Percentiles rank a stretch among this genome's conserved stretches.
Evolutionary conservation across 2,329 filamentous ascomycete species (phyloP).

Genomic region (Neofusicoccum ribis): DNA sequence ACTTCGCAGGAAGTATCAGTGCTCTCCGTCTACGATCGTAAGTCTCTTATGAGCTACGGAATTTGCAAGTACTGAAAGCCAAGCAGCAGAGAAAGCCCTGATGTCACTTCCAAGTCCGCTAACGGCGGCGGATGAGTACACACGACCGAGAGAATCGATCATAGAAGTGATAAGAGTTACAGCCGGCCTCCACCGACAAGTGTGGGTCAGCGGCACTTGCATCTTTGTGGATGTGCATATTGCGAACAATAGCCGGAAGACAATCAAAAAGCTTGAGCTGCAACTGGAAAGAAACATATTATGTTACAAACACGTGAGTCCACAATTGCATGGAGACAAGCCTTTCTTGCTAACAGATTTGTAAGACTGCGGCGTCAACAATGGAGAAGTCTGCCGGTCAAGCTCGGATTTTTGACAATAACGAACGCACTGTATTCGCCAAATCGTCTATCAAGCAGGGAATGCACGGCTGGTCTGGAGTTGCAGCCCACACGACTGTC

Average conservation of each 20-base stretch:
- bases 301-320: slow-evolving; percentile 51
- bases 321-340: slow-evolving; percentile 16
- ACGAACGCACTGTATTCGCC: slow-evolving; percentile 50
- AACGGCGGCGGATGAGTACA: slow-evolving; percentile 51
- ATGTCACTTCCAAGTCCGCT: slow-evolving; percentile 55
- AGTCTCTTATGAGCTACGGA: slow-evolving; percentile 24
- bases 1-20: slow-evolving; percentile 52
- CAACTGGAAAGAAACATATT: slow-evolving; percentile 54
- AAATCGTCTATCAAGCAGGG: slow-evolving; percentile 46
- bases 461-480: slow-evolving; percentile 48
- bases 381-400: slow-evolving; percentile 52
- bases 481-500: slow-evolving; percentile 47
- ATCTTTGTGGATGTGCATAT: slow-evolving; percentile 58
- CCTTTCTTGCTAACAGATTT: slow-evolving; percentile 14
- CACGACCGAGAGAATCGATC: slow-evolving; percentile 40
- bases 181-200: slow-evolving; percentile 57
- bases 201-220: slow-evolving; percentile 58
- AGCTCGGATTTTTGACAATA: slow-evolving; percentile 54
- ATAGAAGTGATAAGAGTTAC: slow-evolving; percentile 51
- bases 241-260: slow-evolving; percentile 51
- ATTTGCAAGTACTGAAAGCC: neutral
- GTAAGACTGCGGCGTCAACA: slow-evolving; percentile 49
- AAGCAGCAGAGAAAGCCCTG: slow-evolving; percentile 53
- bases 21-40: slow-evolving; percentile 56
- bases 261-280: slow-evolving; percentile 52